Conservation (phyloP, 139 green algal genomes). For the Edaphochlamys debaryana region DNA sequence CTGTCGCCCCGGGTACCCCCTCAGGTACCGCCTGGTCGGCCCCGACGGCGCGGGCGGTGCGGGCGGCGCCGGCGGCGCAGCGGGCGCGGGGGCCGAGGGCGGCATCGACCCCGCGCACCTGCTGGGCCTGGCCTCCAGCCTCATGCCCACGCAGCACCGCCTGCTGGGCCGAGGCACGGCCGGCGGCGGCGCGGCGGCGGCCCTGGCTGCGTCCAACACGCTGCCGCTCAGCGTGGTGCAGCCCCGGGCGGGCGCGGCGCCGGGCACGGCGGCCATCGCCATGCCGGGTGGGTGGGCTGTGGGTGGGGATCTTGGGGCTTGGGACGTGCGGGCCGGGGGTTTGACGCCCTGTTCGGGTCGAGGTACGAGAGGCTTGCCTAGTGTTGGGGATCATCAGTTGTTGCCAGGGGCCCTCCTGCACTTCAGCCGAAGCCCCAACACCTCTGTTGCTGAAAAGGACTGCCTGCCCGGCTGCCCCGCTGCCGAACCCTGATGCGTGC, state of each 20-base stretch:
- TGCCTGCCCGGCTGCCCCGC: too few relatives aligned
- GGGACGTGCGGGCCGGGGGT: too few relatives aligned
- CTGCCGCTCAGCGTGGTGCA: conserved; percentile 19
- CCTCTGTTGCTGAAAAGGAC: too few relatives aligned
- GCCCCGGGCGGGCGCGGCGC: neutral
- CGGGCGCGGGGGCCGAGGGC: neutral
- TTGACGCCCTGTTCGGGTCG: too few relatives aligned
- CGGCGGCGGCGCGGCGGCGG: neutral
- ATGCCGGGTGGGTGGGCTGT: neutral
- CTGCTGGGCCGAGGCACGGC: conserved; percentile 13
- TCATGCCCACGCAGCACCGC: conserved; percentile 53
- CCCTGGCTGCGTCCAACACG: conserved; percentile 25
- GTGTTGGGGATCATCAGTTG: too few relatives aligned
- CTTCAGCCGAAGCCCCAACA: too few relatives aligned
- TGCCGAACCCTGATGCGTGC: too few relatives aligned
- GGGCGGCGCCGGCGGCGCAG: neutral
- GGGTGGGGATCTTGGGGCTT: too few relatives aligned
- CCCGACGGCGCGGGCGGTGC: neutral
- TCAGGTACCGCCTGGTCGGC: conserved; percentile 14
- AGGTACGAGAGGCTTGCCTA: too few relatives aligned
- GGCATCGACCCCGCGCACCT: conserved; percentile 14
- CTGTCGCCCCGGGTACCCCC: neutral
- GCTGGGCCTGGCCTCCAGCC: conserved; percentile 8
- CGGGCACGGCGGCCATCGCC: neutral
- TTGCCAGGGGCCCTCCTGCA: too few relatives aligned